Percentiles rank a stretch among this genome's conserved stretches.
These are phyloP conservation scores for Xylaria sp. DNA, from an alignment of 2,329 filamentous ascomycete genomes.

Conservation along the genomic window DNA sequence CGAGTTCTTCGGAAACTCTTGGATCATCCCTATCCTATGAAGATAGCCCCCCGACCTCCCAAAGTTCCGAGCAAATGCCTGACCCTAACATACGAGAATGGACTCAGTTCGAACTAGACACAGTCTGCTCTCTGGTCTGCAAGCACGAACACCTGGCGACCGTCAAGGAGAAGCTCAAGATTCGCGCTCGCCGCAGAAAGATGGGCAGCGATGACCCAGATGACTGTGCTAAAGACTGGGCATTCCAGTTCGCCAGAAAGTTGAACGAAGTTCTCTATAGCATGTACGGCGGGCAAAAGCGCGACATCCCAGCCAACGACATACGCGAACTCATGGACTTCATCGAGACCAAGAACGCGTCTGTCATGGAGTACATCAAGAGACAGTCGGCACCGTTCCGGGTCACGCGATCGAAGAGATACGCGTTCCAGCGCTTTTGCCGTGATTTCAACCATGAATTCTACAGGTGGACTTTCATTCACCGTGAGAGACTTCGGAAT, in stretches of 20 bases:
- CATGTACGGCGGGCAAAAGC: constrained; percentile 36
- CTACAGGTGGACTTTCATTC: constrained; percentile 41
- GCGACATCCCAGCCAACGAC: constrained; percentile 19
- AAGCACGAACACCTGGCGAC: constrained; percentile 35
- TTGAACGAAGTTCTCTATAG: constrained; percentile 46
- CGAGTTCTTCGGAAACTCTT: constrained; percentile 12
- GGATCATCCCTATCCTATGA: neutral
- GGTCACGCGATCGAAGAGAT: constrained; percentile 46
- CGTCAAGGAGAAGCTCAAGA: neutral
- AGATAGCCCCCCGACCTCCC: neutral
- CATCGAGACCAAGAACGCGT: constrained; percentile 43
- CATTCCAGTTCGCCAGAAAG: constrained; percentile 42
- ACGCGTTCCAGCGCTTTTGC: constrained; percentile 42
- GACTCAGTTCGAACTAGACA: constrained; percentile 45
- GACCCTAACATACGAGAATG: constrained; percentile 30
- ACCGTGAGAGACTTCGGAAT: constrained; percentile 7
- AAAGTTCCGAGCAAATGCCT: neutral
- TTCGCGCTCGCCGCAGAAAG: neutral
- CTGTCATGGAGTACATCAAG: constrained; percentile 45
- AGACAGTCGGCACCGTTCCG: constrained; percentile 37
- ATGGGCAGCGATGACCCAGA: neutral
- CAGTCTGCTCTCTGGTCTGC: constrained; percentile 48
- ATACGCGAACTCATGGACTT: constrained; percentile 43
- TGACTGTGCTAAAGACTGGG: constrained; percentile 9
- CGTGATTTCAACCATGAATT: constrained; percentile 42